phyloP scores from a whole-genome alignment of 75 land plant species.

The Pseudotsuga menziesii region DNA sequence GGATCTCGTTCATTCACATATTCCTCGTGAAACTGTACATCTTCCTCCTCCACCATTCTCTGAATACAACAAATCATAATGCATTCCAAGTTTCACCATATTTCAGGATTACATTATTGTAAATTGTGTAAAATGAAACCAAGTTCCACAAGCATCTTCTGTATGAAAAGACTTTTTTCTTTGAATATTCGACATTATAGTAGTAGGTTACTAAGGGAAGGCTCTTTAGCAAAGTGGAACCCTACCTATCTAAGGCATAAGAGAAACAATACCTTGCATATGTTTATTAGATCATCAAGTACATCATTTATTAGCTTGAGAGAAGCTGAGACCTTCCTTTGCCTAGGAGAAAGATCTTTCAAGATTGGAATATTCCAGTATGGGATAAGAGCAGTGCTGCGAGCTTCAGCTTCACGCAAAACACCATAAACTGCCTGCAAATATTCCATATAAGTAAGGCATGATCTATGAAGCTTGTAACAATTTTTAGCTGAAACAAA shows the following conservation, averaged over 20 bases:
- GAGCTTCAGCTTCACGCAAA: conserved; percentile 83
- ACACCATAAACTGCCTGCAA: conserved; percentile 87
- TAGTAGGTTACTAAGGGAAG: background rate
- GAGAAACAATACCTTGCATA: conserved; percentile 70
- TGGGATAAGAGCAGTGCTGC: conserved; percentile 82
- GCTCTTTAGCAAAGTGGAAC: background rate
- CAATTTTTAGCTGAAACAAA: too few species aligned
- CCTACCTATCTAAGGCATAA: background rate
- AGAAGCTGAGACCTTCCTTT: conserved; percentile 66
- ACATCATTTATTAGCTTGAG: conserved; percentile 77
- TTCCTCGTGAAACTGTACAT: conserved; percentile 77
- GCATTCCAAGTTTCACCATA: background rate
- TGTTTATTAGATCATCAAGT: conserved; percentile 75
- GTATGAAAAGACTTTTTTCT: background rate
- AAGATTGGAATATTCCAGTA: conserved; percentile 89
- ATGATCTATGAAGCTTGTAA: background rate
- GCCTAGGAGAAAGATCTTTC: conserved; percentile 80
- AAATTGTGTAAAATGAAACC: background rate
- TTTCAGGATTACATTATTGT: background rate
- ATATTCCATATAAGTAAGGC: background rate
- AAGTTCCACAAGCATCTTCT: background rate
- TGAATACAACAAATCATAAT: conserved; percentile 19
- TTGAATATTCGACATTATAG: background rate
- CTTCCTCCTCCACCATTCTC: conserved; percentile 90
- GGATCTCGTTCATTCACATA: conserved; percentile 95